These are phyloP conservation scores for Carpinus viminea DNA, from an alignment of 306 rosid genomes.

Conservation along the genomic window DNA sequence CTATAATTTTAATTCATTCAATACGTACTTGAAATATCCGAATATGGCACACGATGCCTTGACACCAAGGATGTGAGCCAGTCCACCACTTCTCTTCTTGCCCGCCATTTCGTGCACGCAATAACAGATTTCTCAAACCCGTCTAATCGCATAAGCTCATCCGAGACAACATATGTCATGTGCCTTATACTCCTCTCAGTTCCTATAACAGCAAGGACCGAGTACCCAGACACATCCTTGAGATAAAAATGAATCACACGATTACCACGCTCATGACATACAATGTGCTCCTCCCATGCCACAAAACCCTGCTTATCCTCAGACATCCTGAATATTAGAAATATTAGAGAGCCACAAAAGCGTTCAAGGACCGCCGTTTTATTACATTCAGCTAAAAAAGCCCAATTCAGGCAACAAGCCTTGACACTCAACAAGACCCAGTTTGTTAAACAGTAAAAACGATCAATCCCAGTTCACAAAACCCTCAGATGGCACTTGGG, in stretches of 20 bases:
- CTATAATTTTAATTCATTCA: constrained; percentile 9
- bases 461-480: constrained; percentile 20
- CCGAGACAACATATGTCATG: constrained; percentile 75
- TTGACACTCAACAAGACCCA: constrained; percentile 27
- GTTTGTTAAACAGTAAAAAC: constrained; percentile 15
- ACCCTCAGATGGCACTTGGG: constrained; percentile 20
- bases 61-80: constrained; percentile 75
- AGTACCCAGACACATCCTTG: constrained; percentile 55
- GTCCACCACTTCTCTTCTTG: constrained; percentile 75
- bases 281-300: constrained; percentile 79
- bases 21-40: constrained; percentile 36
- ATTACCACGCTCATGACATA: constrained; percentile 71
- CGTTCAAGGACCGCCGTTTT: background rate
- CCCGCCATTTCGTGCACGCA: constrained; percentile 66
- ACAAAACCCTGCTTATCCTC: constrained; percentile 45
- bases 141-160: constrained; percentile 49
- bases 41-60: constrained; percentile 4
- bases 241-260: constrained; percentile 74
- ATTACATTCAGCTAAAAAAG: constrained; percentile 29
- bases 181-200: constrained; percentile 92
- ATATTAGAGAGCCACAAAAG: background rate
- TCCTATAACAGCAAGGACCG: constrained; percentile 71
- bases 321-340: constrained; percentile 36
- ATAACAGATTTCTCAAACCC: constrained; percentile 40
- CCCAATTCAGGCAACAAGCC: constrained; percentile 23